These are phyloP conservation scores for Cyberlindnera sargentensis DNA, from an alignment of 805 yeast genomes.

Conservation along the genomic window DNA sequence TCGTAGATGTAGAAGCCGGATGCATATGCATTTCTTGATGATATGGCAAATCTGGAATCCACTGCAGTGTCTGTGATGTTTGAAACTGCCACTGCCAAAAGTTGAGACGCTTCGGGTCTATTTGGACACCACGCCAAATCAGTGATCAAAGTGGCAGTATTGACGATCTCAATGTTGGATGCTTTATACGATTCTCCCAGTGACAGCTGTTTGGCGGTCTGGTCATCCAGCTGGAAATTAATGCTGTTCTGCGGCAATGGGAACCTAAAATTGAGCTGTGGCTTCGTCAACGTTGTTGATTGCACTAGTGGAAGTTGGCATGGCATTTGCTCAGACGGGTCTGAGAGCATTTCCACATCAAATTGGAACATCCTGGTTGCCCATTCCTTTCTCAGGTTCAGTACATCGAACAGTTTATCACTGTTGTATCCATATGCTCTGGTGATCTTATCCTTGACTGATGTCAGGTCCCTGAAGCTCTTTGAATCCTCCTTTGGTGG, in stretches of 20 bases:
- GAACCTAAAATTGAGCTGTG: constrained; percentile 22
- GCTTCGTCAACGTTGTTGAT: constrained; percentile 15
- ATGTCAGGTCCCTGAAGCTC: constrained; percentile 25
- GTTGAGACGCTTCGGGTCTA: constrained; percentile 26
- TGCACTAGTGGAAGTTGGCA: constrained; percentile 8
- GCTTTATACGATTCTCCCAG: constrained; percentile 11
- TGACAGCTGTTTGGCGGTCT: constrained; percentile 6
- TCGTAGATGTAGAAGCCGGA: constrained; percentile 42
- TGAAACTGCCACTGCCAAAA: constrained; percentile 45
- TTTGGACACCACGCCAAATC: constrained; percentile 45
- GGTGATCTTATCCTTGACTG: constrained; percentile 35
- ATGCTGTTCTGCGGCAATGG: constrained; percentile 8
- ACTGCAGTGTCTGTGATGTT: constrained; percentile 26
- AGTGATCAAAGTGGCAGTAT: constrained; percentile 46
- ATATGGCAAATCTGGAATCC: constrained; percentile 22
- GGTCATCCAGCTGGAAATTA: constrained; percentile 16
- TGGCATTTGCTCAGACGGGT: constrained; percentile 8
- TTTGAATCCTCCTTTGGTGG: constrained; percentile 17
- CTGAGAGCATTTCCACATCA: constrained; percentile 26
- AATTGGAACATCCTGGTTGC: constrained; percentile 39
- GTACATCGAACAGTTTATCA: constrained; percentile 32
- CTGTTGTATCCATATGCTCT: constrained; percentile 46
- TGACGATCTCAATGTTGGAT: constrained; percentile 35
- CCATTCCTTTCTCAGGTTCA: constrained; percentile 43
- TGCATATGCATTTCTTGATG: constrained; percentile 23